A percentile compares a stretch with the other conserved stretches of the same genome.
These are phyloP conservation scores for Voacanga thouarsii DNA, from an alignment of 257 asterid species.

Conservation along the genomic window DNA sequence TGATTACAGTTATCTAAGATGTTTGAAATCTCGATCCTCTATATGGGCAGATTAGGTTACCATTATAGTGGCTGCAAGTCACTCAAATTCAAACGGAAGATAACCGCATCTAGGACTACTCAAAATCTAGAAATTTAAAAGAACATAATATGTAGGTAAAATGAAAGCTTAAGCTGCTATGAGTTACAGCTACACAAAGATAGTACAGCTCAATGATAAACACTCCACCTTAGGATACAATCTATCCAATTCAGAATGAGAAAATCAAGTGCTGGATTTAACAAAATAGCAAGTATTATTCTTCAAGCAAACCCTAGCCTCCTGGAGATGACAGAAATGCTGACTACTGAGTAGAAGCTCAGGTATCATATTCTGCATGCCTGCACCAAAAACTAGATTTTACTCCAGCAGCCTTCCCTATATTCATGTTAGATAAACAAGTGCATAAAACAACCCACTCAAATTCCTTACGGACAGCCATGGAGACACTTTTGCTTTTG, in stretches of 20 bases:
- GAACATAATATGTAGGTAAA: not conserved
- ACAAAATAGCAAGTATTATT: not conserved
- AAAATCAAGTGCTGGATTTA: not conserved
- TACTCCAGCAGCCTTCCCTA: not conserved
- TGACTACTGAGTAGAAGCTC: not conserved
- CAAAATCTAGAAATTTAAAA: not conserved
- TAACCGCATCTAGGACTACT: not conserved
- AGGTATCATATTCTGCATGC: not conserved
- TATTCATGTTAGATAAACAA: not conserved
- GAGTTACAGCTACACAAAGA: not conserved
- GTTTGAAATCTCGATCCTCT: not conserved
- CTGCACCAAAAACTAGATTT: not conserved
- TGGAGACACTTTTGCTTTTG: not conserved
- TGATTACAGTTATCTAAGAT: not conserved
- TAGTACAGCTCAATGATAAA: not conserved
- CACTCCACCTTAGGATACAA: not conserved
- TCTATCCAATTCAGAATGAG: not conserved
- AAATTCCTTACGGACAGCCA: not conserved
- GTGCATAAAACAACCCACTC: not conserved
- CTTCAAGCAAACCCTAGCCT: not conserved
- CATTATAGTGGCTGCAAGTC: not conserved
- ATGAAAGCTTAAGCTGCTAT: constrained; percentile 1
- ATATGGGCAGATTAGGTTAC: not conserved
- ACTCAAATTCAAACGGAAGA: not conserved
- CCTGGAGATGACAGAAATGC: not conserved